A percentile compares a stretch with the other conserved stretches of the same genome.
phyloP scores from a whole-genome alignment of 306 rosid genomes.

The Trichosanthes truncata region DNA sequence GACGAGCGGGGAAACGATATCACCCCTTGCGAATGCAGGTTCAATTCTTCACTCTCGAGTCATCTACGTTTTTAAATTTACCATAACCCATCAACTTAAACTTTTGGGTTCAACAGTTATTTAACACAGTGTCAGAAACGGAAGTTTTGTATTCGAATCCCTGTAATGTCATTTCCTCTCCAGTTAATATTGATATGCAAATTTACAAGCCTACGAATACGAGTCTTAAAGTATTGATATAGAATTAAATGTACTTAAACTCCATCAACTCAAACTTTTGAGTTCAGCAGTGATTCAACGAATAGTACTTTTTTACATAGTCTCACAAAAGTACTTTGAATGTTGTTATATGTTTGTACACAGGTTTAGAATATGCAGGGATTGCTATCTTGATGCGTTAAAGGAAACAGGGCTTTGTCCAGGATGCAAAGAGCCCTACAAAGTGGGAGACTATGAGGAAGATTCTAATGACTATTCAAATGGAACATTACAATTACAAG shows the following conservation, averaged over 20 bases:
- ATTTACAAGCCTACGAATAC: too few species aligned
- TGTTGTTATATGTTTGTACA: background rate
- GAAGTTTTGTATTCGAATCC: too few species aligned
- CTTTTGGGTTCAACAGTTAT: too few species aligned
- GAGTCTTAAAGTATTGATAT: too few species aligned
- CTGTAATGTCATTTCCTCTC: background rate
- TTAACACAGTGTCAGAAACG: too few species aligned
- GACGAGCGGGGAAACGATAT: conserved; percentile 79
- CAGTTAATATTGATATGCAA: too few species aligned
- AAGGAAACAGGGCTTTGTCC: conserved; percentile 63
- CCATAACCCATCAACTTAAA: background rate
- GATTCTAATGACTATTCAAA: conserved; percentile 26
- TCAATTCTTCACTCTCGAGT: background rate
- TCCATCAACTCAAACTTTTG: background rate
- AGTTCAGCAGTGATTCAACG: background rate
- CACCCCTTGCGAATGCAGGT: conserved; percentile 90
- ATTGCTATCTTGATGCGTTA: conserved; percentile 70
- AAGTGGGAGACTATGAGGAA: conserved; percentile 41
- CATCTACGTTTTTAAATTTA: background rate
- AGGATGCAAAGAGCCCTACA: conserved; percentile 81
- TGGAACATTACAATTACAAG: conserved; percentile 45
- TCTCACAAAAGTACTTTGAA: background rate
- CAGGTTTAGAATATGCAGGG: conserved; percentile 89
- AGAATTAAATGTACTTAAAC: too few species aligned
- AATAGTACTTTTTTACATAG: background rate